Evolutionary conservation across 371 early-diverging fungal genomes (phyloP).

Genomic region (Apophysomyces sp.): DNA sequence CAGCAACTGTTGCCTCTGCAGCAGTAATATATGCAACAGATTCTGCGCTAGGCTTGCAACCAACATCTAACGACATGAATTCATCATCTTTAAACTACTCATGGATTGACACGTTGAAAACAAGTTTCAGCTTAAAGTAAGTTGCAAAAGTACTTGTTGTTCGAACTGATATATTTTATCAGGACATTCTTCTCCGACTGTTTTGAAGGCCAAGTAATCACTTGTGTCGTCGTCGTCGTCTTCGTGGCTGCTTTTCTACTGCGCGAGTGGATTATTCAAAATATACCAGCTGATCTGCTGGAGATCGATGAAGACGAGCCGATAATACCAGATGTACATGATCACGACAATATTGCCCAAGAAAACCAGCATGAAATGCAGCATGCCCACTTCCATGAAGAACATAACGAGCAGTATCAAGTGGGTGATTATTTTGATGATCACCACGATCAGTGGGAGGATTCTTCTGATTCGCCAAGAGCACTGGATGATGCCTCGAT

Average conservation of each 20-base stretch:
- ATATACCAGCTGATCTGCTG: constrained; percentile 30
- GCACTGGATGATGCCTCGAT: neutral
- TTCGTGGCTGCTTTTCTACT: constrained; percentile 74
- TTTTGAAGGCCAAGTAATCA: constrained; percentile 82
- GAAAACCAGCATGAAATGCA: neutral
- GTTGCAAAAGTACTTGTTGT: neutral
- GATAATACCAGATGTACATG: neutral
- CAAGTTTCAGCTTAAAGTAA: neutral
- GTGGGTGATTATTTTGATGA: constrained; percentile 5
- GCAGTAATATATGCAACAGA: neutral
- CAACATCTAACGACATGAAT: neutral
- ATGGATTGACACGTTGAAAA: neutral
- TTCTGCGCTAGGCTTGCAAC: neutral
- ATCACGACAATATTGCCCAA: neutral
- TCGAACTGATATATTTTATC: neutral
- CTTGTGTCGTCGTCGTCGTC: constrained; percentile 65
- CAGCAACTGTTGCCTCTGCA: neutral
- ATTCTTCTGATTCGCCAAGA: constrained; percentile 34
- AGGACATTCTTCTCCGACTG: constrained; percentile 74
- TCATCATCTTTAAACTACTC: neutral
- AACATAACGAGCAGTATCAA: neutral
- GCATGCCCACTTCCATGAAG: neutral
- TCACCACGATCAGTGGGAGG: constrained; percentile 51
- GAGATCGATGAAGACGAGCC: constrained; percentile 8
- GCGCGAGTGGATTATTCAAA: constrained; percentile 84